Evolutionary conservation across 352 stramenopile genomes (phyloP), one percentile per base, ranked within the genome.

Genomic region (Globisporangium echinulatum): DNA sequence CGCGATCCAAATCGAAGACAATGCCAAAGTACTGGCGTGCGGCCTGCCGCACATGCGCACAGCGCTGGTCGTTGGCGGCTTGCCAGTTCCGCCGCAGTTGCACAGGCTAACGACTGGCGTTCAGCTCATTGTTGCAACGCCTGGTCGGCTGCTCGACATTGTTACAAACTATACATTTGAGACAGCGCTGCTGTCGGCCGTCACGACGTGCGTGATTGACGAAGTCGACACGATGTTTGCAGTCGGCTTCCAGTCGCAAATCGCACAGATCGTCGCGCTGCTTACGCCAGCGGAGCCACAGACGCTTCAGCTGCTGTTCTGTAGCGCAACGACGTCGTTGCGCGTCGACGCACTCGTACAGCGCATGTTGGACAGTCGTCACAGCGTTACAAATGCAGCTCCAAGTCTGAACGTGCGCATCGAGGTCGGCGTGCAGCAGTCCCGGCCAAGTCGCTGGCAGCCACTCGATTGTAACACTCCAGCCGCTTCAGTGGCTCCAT

Each of bases 191-290:
- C 53, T 80, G 15, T 50, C 63, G 10, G 59, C 71, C 10, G 72
- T 82, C n/a, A 69, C 69, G 10, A 76, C 67, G 14, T 88, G 79
- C 52, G 66, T 90, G 1, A 54, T 92, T 38, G 83, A 92, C 57
- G 83, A 92, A 75, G 77, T 90, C 15, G 83, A 92, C 56, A 69
- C 82, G 56, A 87, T 92, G 76, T 60, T 90, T 47, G 77, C 75
- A 49, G 63, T 75, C 49, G 81, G 77, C 1, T 92, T 90, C 69
- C 67, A 59, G 17, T 54, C 67, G 7, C 67, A 75, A n/a, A 68
- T 90, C 17, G 60, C 61, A 2, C 61, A 83, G 61, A 83, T 92
- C 38, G 17, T 88, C 33, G 59, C 52, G 8, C 58, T 74, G 9
- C 44, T 90, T 6, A 8, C 4, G n/a, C 15, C 44, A 19, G 5